Conservation (phyloP, 768 basidiomycete genomes). For the Suillus decipiens region DNA sequence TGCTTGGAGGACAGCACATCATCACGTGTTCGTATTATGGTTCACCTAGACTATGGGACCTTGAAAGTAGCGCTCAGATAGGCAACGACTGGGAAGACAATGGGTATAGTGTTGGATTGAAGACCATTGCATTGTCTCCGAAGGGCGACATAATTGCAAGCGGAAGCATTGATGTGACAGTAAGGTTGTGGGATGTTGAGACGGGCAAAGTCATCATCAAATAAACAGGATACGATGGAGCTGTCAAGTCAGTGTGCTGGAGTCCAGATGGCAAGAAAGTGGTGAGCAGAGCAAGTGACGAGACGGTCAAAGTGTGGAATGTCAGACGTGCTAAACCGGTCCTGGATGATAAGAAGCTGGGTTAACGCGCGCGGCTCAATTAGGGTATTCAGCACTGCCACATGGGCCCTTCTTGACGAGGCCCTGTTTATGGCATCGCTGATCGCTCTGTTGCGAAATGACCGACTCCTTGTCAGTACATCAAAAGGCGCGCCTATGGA, state of each 20-base stretch:
- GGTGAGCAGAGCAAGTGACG: background rate
- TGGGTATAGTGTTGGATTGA: background rate
- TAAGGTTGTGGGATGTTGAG: constrained; percentile 27
- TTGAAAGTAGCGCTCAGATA: background rate
- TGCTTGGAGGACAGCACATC: background rate
- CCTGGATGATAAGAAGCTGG: constrained; percentile 5
- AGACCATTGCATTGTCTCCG: constrained; percentile 30
- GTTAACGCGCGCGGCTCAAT: background rate
- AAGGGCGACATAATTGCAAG: constrained; percentile 25
- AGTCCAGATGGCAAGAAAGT: constrained; percentile 2
- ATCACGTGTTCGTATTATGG: background rate
- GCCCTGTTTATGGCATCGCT: constrained; percentile 24
- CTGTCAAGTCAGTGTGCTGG: constrained; percentile 32
- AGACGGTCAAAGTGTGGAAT: background rate
- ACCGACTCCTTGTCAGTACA: constrained; percentile 28
- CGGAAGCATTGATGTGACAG: constrained; percentile 20
- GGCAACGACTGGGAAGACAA: background rate
- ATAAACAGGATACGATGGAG: constrained; percentile 21
- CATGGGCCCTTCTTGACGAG: constrained; percentile 14
- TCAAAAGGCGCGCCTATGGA: constrained; percentile 34
- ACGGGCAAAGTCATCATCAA: constrained; percentile 18
- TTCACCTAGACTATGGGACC: background rate
- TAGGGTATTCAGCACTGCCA: background rate
- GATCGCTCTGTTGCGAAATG: constrained; percentile 30
- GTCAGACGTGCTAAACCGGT: background rate